Evolutionary conservation across 352 stramenopile genomes (phyloP).

Genomic region (Saprolegnia diclina): DNA sequence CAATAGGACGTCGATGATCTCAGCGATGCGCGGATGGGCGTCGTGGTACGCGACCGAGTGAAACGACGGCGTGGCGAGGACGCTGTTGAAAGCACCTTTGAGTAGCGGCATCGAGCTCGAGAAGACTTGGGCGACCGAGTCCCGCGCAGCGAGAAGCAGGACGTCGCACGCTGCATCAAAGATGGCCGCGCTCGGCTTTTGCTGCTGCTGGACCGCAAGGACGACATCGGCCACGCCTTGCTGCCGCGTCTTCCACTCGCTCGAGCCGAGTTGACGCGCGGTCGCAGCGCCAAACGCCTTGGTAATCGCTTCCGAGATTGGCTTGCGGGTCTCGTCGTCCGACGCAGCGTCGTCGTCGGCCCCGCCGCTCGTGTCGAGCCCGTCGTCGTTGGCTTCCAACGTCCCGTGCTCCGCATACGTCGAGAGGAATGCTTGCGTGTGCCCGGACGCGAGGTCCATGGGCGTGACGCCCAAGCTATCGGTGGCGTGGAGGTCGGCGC

Average conservation of each 20-base stretch:
- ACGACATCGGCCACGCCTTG: slow-evolving; percentile 50
- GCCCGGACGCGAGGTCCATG: slow-evolving; percentile 49
- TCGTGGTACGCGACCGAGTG: slow-evolving; percentile 54
- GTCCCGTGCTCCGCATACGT: slow-evolving; percentile 38
- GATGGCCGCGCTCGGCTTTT: slow-evolving; percentile 34
- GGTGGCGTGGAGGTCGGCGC: slow-evolving; percentile 55
- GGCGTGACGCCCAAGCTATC: slow-evolving; percentile 55
- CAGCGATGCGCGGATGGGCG: slow-evolving; percentile 40
- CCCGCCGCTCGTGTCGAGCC: slow-evolving; percentile 30
- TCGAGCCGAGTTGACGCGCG: slow-evolving; percentile 42
- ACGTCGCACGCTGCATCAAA: slow-evolving; percentile 64
- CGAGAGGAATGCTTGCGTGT: slow-evolving; percentile 44
- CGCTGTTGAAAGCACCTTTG: slow-evolving; percentile 51
- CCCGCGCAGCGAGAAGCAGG: slow-evolving; percentile 47
- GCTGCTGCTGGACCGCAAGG: slow-evolving; percentile 41
- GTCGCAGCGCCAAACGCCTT: slow-evolving; percentile 52
- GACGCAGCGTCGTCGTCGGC: slow-evolving; percentile 28
- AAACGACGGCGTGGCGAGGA: slow-evolving; percentile 54
- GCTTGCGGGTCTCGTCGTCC: slow-evolving; percentile 40
- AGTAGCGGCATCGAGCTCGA: slow-evolving; percentile 58
- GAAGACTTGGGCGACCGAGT: slow-evolving; percentile 62
- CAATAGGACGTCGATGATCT: slow-evolving; percentile 45
- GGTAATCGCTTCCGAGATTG: slow-evolving; percentile 28
- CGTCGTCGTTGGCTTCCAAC: slow-evolving; percentile 21
- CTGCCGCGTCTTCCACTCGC: slow-evolving; percentile 54